phyloP scores from a whole-genome alignment of 1,284 basidiomycete genomes.

The Fomitopsis betulina region DNA sequence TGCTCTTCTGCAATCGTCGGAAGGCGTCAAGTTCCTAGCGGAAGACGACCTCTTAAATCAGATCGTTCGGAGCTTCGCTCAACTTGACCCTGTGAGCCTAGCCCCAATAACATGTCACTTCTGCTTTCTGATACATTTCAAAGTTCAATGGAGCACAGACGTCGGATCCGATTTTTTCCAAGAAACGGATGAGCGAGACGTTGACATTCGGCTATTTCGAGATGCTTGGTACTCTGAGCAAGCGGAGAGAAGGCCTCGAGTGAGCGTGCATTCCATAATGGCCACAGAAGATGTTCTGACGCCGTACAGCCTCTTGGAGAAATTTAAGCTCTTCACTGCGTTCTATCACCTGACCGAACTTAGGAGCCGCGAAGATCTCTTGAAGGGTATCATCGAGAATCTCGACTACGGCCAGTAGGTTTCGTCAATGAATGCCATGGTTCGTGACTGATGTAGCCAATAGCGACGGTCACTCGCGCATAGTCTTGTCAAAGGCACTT shows the following conservation, averaged over 20 bases:
- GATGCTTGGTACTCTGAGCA: constrained; percentile 90
- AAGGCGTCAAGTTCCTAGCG: constrained; percentile 79
- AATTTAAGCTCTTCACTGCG: constrained; percentile 90
- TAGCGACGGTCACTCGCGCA: constrained; percentile 89
- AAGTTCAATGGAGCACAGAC: constrained; percentile 66
- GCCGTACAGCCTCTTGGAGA: constrained; percentile 72
- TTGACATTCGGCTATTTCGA: constrained; percentile 93
- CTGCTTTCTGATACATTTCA: neutral
- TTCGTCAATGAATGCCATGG: neutral
- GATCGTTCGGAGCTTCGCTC: constrained; percentile 84
- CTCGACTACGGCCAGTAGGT: constrained; percentile 86
- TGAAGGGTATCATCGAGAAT: constrained; percentile 88
- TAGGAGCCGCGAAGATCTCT: constrained; percentile 86
- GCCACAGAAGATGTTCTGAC: neutral
- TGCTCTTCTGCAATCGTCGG: constrained; percentile 79
- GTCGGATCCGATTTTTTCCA: constrained; percentile 84
- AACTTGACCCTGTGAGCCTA: constrained; percentile 81
- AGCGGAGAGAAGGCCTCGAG: constrained; percentile 86
- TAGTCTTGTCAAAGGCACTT: constrained; percentile 89
- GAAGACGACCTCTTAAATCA: constrained; percentile 90
- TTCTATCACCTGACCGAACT: constrained; percentile 94
- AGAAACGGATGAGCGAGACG: constrained; percentile 77
- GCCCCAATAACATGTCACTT: neutral
- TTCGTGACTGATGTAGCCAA: constrained; percentile 5
- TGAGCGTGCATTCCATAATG: constrained; percentile 36